Conservation (phyloP, 2,329 filamentous ascomycete genomes). For the Macrophomina phaseolina region DNA sequence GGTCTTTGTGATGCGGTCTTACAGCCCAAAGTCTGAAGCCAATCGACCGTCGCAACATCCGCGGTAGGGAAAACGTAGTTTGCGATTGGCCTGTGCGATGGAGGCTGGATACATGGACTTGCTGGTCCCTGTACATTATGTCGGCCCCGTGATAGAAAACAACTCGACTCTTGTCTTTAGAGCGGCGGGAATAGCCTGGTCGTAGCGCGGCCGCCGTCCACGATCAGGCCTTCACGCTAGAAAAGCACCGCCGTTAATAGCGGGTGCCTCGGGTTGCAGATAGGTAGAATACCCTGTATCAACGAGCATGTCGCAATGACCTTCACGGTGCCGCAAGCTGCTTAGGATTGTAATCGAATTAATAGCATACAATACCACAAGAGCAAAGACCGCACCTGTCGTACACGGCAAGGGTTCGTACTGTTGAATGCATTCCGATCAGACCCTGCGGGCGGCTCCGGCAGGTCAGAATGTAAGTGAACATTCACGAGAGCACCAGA, state of each 20-base stretch:
- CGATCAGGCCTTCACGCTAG: conserved; percentile 58
- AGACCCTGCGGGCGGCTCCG: not conserved
- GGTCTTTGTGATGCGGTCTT: conserved; percentile 44
- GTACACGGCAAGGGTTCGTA: not conserved
- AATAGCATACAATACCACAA: not conserved
- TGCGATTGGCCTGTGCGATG: conserved; percentile 40
- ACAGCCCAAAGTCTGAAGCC: conserved; percentile 33
- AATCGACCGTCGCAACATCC: conserved; percentile 49
- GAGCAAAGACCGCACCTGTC: too few species aligned
- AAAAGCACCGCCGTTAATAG: not conserved
- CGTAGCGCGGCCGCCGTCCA: conserved; percentile 44
- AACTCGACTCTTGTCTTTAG: conserved; percentile 23
- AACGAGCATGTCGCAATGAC: conserved; percentile 41
- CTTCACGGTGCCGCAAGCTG: conserved; percentile 40
- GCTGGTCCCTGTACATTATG: conserved; percentile 45
- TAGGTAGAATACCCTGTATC: conserved; percentile 31
- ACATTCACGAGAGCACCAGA: not conserved
- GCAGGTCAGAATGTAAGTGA: not conserved
- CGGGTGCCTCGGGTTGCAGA: not conserved
- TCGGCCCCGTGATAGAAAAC: conserved; percentile 39
- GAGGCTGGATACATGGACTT: conserved; percentile 46
- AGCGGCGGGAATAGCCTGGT: conserved; percentile 35
- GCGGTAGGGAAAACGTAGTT: conserved; percentile 50
- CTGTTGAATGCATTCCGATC: conserved; percentile 25
- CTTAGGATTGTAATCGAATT: not conserved